Evolutionary conservation across 495 filamentous ascomycete species (phyloP).

Genomic region (Cenococcum geophilum): DNA sequence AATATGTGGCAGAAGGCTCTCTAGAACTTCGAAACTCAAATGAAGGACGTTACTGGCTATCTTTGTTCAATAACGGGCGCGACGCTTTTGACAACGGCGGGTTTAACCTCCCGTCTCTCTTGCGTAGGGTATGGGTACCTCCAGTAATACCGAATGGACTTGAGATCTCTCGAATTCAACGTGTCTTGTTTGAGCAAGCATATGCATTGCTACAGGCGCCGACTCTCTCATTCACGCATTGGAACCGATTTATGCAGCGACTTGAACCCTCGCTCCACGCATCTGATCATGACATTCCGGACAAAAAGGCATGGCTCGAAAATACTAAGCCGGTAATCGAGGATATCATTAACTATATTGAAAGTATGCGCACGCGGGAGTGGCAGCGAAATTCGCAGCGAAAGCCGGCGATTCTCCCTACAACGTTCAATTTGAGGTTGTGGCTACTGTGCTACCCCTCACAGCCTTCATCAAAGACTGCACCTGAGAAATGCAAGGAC

Average conservation of each 20-base stretch:
- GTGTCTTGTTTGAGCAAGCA: neutral
- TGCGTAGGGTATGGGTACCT: neutral
- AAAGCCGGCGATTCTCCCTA: conserved; percentile 23
- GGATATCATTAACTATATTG: conserved; percentile 19
- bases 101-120: neutral
- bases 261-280: conserved; percentile 6
- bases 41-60: neutral
- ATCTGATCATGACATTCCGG: neutral
- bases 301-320: conserved; percentile 1
- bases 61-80: neutral
- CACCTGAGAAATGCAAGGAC: conserved; percentile 7
- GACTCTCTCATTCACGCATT: neutral
- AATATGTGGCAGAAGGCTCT: neutral
- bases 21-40: neutral
- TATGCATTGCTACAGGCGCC: neutral
- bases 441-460: conserved; percentile 34
- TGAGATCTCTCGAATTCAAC: neutral
- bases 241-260: neutral
- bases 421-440: conserved; percentile 28
- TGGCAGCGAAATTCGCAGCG: conserved; percentile 19
- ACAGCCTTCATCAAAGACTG: neutral
- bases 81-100: neutral
- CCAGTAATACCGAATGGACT: neutral
- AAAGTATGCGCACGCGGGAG: conserved; percentile 16
- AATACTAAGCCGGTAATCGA: conserved; percentile 25